A percentile compares a stretch with the other conserved stretches of the same genome.
phyloP scores from a whole-genome alignment of 2,329 filamentous ascomycete genomes.

The Colletotrichum acutatum region DNA sequence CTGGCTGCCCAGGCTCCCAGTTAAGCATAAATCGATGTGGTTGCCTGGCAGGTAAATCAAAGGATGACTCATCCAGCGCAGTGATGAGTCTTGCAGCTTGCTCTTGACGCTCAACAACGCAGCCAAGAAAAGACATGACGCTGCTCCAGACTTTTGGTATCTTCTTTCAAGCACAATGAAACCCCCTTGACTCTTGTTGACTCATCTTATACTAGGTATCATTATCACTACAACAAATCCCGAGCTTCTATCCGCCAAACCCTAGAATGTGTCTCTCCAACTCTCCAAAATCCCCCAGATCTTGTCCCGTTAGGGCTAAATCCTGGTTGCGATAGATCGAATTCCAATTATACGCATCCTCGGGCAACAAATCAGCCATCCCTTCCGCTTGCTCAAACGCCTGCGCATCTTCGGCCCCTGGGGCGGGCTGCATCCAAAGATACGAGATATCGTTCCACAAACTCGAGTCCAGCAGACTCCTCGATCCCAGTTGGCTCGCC shows the following conservation, averaged over 20 bases:
- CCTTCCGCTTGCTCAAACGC: not conserved
- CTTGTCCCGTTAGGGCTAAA: slow-evolving; percentile 8
- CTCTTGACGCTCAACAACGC: accelerated
- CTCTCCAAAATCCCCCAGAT: slow-evolving; percentile 24
- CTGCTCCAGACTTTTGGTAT: not conserved
- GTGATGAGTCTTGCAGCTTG: not conserved
- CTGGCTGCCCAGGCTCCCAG: not conserved
- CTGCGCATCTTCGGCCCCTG: not conserved
- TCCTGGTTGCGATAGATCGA: slow-evolving; percentile 20
- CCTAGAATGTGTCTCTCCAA: slow-evolving; percentile 18
- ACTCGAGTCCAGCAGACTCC: slow-evolving; percentile 28
- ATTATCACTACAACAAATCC: not conserved
- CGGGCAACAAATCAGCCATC: slow-evolving; percentile 1
- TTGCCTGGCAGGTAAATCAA: not conserved
- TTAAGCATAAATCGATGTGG: not conserved
- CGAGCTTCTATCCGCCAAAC: not conserved
- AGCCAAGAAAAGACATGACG: not conserved
- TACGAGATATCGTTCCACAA: slow-evolving; percentile 33
- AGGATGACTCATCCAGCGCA: not conserved
- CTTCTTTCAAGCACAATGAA: not conserved
- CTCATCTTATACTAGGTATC: accelerated
- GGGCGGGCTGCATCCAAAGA: slow-evolving; percentile 14
- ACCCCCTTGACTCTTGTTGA: not conserved
- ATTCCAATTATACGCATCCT: slow-evolving; percentile 7
- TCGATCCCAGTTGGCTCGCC: slow-evolving; percentile 13